phyloP scores from a whole-genome alignment of 2,329 filamentous ascomycete species.

The Xylaria hypoxylon region DNA sequence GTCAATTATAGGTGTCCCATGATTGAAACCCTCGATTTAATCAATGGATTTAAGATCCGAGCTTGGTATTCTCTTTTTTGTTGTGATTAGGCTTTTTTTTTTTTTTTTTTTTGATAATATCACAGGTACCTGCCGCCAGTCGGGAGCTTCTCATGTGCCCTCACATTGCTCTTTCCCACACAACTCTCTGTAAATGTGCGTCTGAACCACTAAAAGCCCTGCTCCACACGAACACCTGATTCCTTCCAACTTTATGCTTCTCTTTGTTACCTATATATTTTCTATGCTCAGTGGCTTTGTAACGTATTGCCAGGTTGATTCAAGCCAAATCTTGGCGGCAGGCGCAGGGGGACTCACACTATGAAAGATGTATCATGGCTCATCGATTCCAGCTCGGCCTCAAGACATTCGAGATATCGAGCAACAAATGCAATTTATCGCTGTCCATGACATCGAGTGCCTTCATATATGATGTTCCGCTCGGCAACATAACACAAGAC shows the following conservation, averaged over 20 bases:
- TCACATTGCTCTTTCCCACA: conserved; percentile 26
- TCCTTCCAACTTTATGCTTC: background rate
- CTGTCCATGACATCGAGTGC: conserved; percentile 44
- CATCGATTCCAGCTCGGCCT: conserved; percentile 41
- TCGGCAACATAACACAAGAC: conserved; percentile 27
- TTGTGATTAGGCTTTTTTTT: background rate
- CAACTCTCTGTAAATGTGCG: background rate
- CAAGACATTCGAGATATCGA: conserved; percentile 45
- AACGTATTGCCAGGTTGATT: conserved; percentile 2
- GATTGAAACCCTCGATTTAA: background rate
- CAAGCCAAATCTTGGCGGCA: background rate
- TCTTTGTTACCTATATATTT: background rate
- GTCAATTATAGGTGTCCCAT: no score
- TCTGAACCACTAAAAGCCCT: background rate
- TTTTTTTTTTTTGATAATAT: background rate
- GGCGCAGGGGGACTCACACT: background rate
- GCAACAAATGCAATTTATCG: conserved; percentile 30
- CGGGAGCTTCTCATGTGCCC: background rate
- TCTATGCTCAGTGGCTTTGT: background rate
- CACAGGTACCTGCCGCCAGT: background rate
- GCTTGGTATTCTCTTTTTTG: background rate
- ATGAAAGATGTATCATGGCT: conserved; percentile 38
- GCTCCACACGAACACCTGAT: background rate
- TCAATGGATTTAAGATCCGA: background rate
- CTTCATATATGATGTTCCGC: conserved; percentile 41